These are phyloP conservation scores for Trypanosoma conorhini DNA, from an alignment of 208 protist genomes.

Conservation along the genomic window DNA sequence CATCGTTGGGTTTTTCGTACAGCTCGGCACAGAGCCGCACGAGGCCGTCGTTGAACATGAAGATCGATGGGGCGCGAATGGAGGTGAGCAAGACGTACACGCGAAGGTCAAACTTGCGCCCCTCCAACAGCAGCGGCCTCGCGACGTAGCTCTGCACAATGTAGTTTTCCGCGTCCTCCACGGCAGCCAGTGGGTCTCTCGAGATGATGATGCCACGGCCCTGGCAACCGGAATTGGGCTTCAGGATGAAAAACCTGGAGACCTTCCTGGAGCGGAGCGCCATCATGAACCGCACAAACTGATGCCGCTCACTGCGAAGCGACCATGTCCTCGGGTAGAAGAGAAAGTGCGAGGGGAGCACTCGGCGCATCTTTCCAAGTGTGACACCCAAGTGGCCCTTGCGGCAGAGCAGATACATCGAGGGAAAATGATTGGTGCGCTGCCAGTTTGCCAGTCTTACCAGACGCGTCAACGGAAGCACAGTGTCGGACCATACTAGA, in stretches of 20 bases:
- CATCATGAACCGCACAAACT: slow-evolving; percentile 70
- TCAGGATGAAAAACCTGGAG: slow-evolving; percentile 94
- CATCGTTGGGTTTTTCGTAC: slow-evolving; percentile 84
- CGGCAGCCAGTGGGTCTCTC: slow-evolving; percentile 72
- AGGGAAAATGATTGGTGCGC: slow-evolving; percentile 96
- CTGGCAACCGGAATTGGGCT: slow-evolving; percentile 93
- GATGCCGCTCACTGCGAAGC: slow-evolving; percentile 69
- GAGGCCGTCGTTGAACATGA: slow-evolving; percentile 94
- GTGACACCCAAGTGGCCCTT: slow-evolving; percentile 94
- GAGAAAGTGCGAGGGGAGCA: slow-evolving; percentile 84
- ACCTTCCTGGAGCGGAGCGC: slow-evolving; percentile 52
- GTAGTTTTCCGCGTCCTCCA: slow-evolving; percentile 86
- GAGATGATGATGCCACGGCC: slow-evolving; percentile 94
- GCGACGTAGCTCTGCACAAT: slow-evolving; percentile 95
- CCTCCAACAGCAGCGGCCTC: slow-evolving; percentile 91
- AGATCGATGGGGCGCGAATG: slow-evolving; percentile 88
- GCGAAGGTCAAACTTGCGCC: slow-evolving; percentile 96
- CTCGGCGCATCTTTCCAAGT: slow-evolving; percentile 77
- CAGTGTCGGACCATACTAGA: slow-evolving; percentile 94
- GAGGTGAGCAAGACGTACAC: slow-evolving; percentile 94
- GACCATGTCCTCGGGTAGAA: slow-evolving; percentile 93
- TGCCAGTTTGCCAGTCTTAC: slow-evolving; percentile 92
- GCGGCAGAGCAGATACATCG: slow-evolving; percentile 93
- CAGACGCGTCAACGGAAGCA: slow-evolving; percentile 86
- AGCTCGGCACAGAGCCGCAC: slow-evolving; percentile 93